Conservation (phyloP, 202 grass and related monocot species). For the Digitaria exilis region DNA sequence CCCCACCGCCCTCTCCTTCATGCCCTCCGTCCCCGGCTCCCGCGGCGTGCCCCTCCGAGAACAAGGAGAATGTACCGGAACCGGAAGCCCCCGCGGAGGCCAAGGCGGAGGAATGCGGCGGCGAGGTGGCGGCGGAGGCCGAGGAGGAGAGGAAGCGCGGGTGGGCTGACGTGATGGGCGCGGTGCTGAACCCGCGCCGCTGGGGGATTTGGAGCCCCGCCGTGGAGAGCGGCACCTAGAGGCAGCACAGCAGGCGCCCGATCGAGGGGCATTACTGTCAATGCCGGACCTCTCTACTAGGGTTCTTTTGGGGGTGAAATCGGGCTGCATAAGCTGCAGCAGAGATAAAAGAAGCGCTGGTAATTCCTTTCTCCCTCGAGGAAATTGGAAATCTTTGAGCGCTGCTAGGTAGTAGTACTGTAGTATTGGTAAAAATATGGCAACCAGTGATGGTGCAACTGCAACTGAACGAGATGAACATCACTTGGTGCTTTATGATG, state of each 20-base stretch:
- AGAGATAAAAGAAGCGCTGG: background rate
- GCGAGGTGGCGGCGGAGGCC: background rate
- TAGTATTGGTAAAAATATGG: background rate
- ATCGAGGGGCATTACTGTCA: background rate
- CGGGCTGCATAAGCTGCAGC: background rate
- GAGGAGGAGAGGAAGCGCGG: slow-evolving; percentile 51
- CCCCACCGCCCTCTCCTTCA: background rate
- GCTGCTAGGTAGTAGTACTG: background rate
- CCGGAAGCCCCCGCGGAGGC: background rate
- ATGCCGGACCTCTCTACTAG: background rate
- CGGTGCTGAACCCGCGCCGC: slow-evolving; percentile 39
- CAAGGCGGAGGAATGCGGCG: slow-evolving; percentile 2
- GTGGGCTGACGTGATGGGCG: slow-evolving; percentile 58
- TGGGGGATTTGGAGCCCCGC: slow-evolving; percentile 59
- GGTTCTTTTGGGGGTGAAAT: background rate
- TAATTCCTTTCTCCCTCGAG: background rate
- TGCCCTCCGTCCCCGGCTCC: background rate
- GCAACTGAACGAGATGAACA: background rate
- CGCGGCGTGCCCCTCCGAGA: background rate
- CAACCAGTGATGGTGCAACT: slow-evolving; percentile 9
- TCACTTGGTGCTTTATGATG: background rate
- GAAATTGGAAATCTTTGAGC: background rate
- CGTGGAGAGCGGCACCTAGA: slow-evolving; percentile 48
- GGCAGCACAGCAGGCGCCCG: background rate
- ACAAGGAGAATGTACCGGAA: background rate